Base-by-base conservation (phyloP, 2,329 filamentous ascomycete genomes). In the Aspergillus fructus region DNA sequence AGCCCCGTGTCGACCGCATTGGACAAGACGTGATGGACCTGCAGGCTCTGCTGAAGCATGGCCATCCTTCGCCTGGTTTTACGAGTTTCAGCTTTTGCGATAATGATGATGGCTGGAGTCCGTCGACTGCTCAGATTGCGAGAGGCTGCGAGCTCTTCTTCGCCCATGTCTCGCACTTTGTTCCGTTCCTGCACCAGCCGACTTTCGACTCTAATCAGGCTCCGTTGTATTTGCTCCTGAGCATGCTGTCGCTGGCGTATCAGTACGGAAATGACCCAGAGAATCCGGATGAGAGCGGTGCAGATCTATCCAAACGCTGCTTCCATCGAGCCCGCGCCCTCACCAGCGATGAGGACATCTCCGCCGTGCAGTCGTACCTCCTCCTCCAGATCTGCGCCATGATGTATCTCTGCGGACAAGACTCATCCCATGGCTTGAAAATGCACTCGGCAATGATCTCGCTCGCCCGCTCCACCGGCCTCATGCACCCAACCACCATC, bases 371-470 rank as follows among this genome's bases (percentile, higher is more conserved):
- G 55, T 62, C 73, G 3, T 75, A 75, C 27, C 55, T 78, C 2
- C 62, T 79, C 6, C 69, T 79, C 2, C 68, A 79, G 49, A 71
- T 78, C 7, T 77, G 68, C 51, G 69, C 75, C n/a, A 78, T 78
- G 68, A 73, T 78, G 68, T 78, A 77, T 53, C 67, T 77, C 23
- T 77, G 74, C 57, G 73, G 74, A 0, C 57, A 66, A 1, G 62
- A 71, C 49, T 76, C 75, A 0, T 61, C 66, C 2, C 69, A 68
- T 23, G 75, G 71, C 3, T 67, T 76, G 12, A 71, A 73, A 27
- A 73, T 76, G 64, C 77, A 79, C 51, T 69, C 72, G 0, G 70
- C 67, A 9, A 76, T 77, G 67, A 75, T 79, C 15, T 70, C 73
- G 0, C 69, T 78, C 0, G 70, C 72, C 2, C 69, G 76, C 1